Evolutionary conservation across 2,329 filamentous ascomycete species (phyloP).

Genomic region (Trichoderma koningiopsis): DNA sequence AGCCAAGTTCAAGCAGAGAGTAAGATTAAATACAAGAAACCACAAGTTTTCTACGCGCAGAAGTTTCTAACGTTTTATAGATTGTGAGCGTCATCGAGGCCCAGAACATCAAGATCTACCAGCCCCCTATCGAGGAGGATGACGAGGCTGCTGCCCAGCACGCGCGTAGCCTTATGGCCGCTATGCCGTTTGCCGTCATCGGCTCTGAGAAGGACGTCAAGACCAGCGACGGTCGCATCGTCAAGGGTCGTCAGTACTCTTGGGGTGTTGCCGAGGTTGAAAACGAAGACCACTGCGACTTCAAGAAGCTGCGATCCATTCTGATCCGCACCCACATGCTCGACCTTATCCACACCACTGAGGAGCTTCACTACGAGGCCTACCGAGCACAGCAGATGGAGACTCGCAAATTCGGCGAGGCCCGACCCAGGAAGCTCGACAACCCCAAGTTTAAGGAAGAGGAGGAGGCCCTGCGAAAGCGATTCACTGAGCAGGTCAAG

Average conservation of each 20-base stretch:
- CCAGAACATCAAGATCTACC: constrained; percentile 99
- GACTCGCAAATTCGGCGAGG: constrained; percentile 98
- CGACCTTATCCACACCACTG: constrained; percentile 98
- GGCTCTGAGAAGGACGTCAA: constrained; percentile 99
- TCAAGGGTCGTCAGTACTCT: constrained; percentile 98
- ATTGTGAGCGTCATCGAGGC: constrained; percentile 95
- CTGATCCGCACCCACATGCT: constrained; percentile 99
- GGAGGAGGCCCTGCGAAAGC: constrained; percentile 96
- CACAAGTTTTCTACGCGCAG: not conserved
- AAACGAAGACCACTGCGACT: constrained; percentile 99
- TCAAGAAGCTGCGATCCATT: constrained; percentile 99
- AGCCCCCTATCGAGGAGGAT: constrained; percentile 95
- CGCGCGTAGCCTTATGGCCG: constrained; percentile 89
- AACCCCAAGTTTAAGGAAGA: constrained; percentile 99
- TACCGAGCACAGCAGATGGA: constrained; percentile 99
- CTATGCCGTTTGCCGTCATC: constrained; percentile 98
- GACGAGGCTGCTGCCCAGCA: constrained; percentile 95
- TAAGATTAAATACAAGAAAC: constrained; percentile 51
- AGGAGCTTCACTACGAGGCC: constrained; percentile 98
- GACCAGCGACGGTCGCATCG: constrained; percentile 90
- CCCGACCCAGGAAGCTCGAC: constrained; percentile 93
- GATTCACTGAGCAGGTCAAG: constrained; percentile 99
- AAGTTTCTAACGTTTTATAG: constrained; percentile 53
- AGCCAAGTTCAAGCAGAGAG: constrained; percentile 91
- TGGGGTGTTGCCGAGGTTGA: constrained; percentile 99